These are phyloP conservation scores for Carex scoparia DNA, from an alignment of 176 grass and related monocot genomes.

Conservation along the genomic window DNA sequence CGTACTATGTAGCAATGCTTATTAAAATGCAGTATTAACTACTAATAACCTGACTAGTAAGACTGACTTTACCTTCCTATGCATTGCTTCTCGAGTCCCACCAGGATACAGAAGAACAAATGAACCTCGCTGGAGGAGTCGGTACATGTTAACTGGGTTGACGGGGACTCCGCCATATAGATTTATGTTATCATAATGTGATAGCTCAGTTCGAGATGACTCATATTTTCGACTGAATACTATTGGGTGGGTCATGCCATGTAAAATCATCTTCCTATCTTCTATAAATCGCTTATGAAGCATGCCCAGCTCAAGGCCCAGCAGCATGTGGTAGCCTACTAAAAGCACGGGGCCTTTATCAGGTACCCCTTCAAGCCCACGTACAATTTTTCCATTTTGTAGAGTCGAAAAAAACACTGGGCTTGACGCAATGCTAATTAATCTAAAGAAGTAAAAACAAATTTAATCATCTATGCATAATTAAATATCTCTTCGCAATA, in stretches of 20 bases:
- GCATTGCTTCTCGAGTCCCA: conserved; percentile 65
- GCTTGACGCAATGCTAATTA: conserved; percentile 54
- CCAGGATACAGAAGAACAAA: conserved; percentile 87
- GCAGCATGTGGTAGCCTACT: conserved; percentile 70
- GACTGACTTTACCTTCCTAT: conserved; percentile 56
- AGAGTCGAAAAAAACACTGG: conserved; percentile 72
- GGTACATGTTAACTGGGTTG: conserved; percentile 74
- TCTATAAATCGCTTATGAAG: conserved; percentile 68
- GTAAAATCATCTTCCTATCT: conserved; percentile 53
- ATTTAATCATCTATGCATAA: background rate
- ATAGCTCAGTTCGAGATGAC: conserved; percentile 42
- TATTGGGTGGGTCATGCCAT: conserved; percentile 61
- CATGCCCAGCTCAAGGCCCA: conserved; percentile 67
- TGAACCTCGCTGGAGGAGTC: conserved; percentile 47
- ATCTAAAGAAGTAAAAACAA: conserved; percentile 38
- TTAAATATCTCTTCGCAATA: background rate
- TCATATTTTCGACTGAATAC: conserved; percentile 36
- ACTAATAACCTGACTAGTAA: conserved; percentile 3
- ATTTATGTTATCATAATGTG: conserved; percentile 33
- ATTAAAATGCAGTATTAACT: background rate
- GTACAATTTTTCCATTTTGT: conserved; percentile 64
- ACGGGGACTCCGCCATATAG: conserved; percentile 57
- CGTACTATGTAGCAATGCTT: background rate
- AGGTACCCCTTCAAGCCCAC: conserved; percentile 66
- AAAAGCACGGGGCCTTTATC: conserved; percentile 73